Percentiles rank a stretch among this genome's conserved stretches.
Evolutionary conservation across 2,329 filamentous ascomycete genomes (phyloP).

Genomic region (Talaromyces sp.): DNA sequence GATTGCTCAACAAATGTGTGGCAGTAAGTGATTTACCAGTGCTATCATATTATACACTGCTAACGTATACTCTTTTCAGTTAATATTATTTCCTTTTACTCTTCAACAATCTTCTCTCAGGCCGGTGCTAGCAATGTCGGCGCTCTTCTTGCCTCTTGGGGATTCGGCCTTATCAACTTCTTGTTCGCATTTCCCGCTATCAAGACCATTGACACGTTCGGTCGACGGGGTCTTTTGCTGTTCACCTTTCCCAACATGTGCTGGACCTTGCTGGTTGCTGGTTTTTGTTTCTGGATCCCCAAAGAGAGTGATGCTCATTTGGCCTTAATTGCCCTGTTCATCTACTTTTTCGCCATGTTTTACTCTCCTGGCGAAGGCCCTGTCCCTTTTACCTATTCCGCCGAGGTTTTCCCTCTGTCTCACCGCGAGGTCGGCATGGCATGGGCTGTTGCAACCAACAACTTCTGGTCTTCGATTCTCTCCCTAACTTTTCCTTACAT

Average conservation of each 20-base stretch:
- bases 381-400: conserved; percentile 50
- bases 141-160: conserved; percentile 60
- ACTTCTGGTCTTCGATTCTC: conserved; percentile 41
- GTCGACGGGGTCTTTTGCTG: conserved; percentile 57
- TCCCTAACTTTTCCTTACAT: conserved; percentile 42
- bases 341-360: conserved; percentile 62
- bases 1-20: conserved; percentile 70
- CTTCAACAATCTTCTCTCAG: conserved; percentile 52
- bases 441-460: conserved; percentile 31
- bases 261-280: conserved; percentile 61
- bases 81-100: conserved; percentile 75
- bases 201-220: conserved; percentile 64
- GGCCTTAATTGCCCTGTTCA: conserved; percentile 55
- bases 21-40: conserved; percentile 26
- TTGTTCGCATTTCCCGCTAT: conserved; percentile 60
- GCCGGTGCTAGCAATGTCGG: conserved; percentile 54
- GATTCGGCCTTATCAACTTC: conserved; percentile 63
- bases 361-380: conserved; percentile 62
- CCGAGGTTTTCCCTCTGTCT: conserved; percentile 53
- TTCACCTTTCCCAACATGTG: conserved; percentile 67
- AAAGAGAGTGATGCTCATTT: conserved; percentile 41
- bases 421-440: conserved; percentile 47
- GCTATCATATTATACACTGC: neutral
- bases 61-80: conserved; percentile 25
- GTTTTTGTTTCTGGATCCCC: conserved; percentile 54